phyloP scores from a whole-genome alignment of 163 green algal species.

The Chlorella variabilis region DNA sequence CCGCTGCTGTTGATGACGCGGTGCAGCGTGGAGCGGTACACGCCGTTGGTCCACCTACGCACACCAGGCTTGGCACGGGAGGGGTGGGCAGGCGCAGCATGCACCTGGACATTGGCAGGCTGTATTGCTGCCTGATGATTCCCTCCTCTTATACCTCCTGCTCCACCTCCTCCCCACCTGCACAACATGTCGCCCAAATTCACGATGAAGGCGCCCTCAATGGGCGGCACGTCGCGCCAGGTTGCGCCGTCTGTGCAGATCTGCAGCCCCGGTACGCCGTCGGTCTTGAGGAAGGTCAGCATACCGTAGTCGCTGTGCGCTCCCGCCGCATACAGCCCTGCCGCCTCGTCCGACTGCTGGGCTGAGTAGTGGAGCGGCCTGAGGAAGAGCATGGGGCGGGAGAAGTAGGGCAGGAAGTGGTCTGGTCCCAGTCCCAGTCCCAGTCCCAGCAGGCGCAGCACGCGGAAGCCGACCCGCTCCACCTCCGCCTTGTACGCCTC shows the following conservation, averaged over 20 bases:
- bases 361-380: constrained; percentile 83
- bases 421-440: constrained; percentile 65
- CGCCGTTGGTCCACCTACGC: constrained; percentile 83
- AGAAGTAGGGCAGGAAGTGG: constrained; percentile 78
- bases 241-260: constrained; percentile 53
- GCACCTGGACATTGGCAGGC: no score
- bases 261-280: constrained; percentile 81
- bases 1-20: constrained; percentile 74
- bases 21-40: constrained; percentile 85
- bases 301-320: constrained; percentile 86
- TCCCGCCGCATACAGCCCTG: constrained; percentile 65
- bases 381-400: constrained; percentile 75
- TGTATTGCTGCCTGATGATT: no score
- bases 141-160: no score
- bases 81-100: no score
- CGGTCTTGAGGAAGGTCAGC: constrained; percentile 83
- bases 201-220: constrained; percentile 77
- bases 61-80: no score
- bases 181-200: constrained; percentile 93
- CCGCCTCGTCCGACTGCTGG: constrained; percentile 49
- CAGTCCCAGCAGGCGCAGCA: constrained; percentile 75
- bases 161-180: not conserved
- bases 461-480: constrained; percentile 29
- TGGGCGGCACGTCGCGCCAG: constrained; percentile 64
- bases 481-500: constrained; percentile 46